phyloP scores from a whole-genome alignment of 148 eudicot species.

The Heliamphora exappendiculata region DNA sequence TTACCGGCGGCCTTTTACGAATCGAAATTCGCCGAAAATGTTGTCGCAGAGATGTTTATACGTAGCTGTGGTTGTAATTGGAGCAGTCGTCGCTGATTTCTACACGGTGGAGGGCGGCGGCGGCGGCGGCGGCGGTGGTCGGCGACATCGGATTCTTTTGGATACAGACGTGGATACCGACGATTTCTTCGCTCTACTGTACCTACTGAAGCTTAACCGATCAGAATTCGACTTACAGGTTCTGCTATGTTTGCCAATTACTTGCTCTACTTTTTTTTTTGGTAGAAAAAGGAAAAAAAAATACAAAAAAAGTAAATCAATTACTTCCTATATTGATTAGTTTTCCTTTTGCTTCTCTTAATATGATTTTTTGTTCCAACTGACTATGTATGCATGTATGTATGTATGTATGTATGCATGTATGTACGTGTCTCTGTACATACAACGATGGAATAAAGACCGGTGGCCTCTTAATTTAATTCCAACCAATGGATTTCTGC shows the following conservation, averaged over 20 bases:
- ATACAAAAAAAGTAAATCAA: too few relatives aligned
- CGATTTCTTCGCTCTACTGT: slow-evolving; percentile 48
- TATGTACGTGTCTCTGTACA: too few relatives aligned
- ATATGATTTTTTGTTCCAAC: too few relatives aligned
- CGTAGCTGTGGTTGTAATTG: not conserved
- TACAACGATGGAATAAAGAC: too few relatives aligned
- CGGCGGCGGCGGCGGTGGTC: not conserved
- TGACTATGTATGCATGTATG: too few relatives aligned
- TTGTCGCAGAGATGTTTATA: slow-evolving; percentile 9
- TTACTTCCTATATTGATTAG: too few relatives aligned
- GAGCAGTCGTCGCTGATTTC: not conserved
- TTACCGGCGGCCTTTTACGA: not conserved
- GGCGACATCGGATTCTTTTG: slow-evolving; percentile 37
- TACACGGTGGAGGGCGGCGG: not conserved
- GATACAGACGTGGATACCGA: slow-evolving; percentile 58
- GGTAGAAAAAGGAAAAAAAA: too few relatives aligned
- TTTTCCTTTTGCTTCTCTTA: too few relatives aligned
- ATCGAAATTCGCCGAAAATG: slow-evolving; percentile 6
- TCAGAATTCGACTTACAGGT: slow-evolving; percentile 57
- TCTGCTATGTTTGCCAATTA: not conserved
- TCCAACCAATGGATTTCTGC: too few relatives aligned
- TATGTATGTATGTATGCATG: too few relatives aligned
- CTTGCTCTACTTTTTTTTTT: not conserved
- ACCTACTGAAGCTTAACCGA: slow-evolving; percentile 49
- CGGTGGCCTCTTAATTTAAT: too few relatives aligned